Conservation (phyloP, 352 stramenopile genomes). For the Pythium phragmitis region DNA sequence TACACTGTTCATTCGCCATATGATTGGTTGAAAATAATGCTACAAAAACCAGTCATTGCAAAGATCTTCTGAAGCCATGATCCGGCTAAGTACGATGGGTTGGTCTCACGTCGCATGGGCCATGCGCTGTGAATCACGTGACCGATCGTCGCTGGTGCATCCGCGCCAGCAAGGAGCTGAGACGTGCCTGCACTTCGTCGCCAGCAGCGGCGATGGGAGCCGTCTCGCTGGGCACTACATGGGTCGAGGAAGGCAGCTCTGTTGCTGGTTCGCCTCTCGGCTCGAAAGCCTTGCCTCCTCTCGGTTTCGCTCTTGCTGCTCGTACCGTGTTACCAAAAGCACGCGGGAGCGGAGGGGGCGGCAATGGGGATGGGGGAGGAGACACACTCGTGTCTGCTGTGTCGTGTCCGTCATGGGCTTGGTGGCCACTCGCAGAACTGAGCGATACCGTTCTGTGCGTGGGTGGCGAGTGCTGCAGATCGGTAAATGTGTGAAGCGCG, state of each 20-base stretch:
- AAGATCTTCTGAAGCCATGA: constrained; percentile 15
- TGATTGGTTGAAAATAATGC: constrained; percentile 12
- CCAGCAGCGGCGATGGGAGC: neutral
- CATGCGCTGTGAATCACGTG: too few species aligned
- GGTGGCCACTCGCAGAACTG: constrained; percentile 20
- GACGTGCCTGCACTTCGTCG: constrained; percentile 15
- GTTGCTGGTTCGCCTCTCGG: neutral
- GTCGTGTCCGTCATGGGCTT: constrained; percentile 13
- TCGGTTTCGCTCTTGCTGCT: neutral
- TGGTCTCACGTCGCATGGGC: neutral
- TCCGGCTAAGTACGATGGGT: constrained; percentile 3
- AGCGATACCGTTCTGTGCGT: constrained; percentile 1
- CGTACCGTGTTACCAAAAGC: constrained; percentile 4
- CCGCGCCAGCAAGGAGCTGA: constrained; percentile 16
- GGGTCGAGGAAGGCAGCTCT: neutral
- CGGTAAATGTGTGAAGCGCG: constrained; percentile 15
- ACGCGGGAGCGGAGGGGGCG: constrained; percentile 23
- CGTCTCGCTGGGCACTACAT: neutral
- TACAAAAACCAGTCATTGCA: neutral
- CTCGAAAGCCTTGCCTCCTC: neutral
- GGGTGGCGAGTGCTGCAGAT: neutral
- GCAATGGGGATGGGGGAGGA: constrained; percentile 22
- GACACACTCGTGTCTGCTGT: constrained; percentile 4
- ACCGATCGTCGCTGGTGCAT: constrained; percentile 17
- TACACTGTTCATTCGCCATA: neutral